These are phyloP conservation scores for Exophiala spinifera DNA, from an alignment of 2,329 filamentous ascomycete species.

Conservation along the genomic window DNA sequence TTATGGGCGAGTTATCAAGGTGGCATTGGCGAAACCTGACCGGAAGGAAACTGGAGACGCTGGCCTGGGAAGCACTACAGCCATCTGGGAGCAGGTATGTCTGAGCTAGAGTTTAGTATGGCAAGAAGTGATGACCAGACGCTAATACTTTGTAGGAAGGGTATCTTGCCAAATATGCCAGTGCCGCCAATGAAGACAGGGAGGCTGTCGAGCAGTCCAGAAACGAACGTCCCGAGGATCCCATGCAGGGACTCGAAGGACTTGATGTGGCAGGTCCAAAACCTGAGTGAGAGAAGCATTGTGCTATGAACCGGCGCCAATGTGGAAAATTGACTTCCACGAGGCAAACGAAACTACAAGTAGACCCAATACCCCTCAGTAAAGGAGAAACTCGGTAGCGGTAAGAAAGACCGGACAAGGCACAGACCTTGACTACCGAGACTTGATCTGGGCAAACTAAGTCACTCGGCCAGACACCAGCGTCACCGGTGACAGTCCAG, in stretches of 20 bases:
- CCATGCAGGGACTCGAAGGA: conserved; percentile 93
- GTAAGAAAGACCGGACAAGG: too few species aligned
- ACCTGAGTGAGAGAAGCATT: conserved; percentile 51
- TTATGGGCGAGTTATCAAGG: conserved; percentile 87
- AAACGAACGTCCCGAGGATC: conserved; percentile 64
- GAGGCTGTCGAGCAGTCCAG: conserved; percentile 56
- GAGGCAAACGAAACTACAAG: too few species aligned
- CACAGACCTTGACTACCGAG: too few species aligned
- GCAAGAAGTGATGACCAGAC: not conserved
- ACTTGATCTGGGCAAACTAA: too few species aligned
- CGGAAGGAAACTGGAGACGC: conserved; percentile 66
- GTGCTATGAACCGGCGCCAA: not conserved
- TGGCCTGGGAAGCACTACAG: conserved; percentile 86
- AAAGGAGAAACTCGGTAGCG: too few species aligned
- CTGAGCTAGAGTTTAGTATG: conserved; percentile 23
- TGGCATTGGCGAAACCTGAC: conserved; percentile 85
- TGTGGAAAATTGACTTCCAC: not conserved
- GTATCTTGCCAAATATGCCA: conserved; percentile 85
- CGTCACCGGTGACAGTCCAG: too few species aligned
- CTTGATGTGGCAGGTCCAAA: conserved; percentile 92
- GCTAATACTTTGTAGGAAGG: conserved; percentile 63
- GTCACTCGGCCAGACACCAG: too few species aligned
- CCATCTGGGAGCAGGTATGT: conserved; percentile 92
- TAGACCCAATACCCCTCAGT: too few species aligned
- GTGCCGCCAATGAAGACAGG: conserved; percentile 72